These are phyloP conservation scores for Globisporangium nunn DNA, from an alignment of 352 stramenopile species.

Conservation along the genomic window DNA sequence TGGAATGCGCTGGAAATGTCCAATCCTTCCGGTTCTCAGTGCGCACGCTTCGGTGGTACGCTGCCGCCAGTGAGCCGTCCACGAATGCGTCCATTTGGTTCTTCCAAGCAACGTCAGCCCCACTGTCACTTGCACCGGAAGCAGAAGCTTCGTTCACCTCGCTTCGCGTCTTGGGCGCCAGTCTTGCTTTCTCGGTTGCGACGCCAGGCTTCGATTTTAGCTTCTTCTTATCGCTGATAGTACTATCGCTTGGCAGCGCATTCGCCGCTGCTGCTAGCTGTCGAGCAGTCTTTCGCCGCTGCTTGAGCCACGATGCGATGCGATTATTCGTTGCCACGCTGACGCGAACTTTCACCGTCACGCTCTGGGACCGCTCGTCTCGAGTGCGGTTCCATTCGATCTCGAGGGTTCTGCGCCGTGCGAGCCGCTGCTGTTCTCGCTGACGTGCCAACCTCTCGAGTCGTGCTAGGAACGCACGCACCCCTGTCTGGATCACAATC, in stretches of 20 bases:
- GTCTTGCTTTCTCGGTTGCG: neutral
- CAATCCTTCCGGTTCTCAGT: slow-evolving; percentile 39
- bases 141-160: neutral
- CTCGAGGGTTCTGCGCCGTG: slow-evolving; percentile 25
- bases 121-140: neutral
- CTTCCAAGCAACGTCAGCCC: slow-evolving; percentile 6
- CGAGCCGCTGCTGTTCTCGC: slow-evolving; percentile 22
- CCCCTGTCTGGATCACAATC: slow-evolving; percentile 35
- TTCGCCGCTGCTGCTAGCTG: neutral
- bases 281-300: neutral
- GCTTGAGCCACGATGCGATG: slow-evolving; percentile 20
- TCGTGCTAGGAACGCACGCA: slow-evolving; percentile 35
- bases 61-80: slow-evolving; percentile 12
- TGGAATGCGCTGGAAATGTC: slow-evolving; percentile 39
- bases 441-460: slow-evolving; percentile 18
- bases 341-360: slow-evolving; percentile 31
- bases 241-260: neutral
- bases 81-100: slow-evolving; percentile 9
- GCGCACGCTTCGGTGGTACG: slow-evolving; percentile 54
- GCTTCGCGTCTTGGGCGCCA: neutral
- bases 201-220: neutral
- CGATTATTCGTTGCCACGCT: slow-evolving; percentile 9
- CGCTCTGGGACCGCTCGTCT: slow-evolving; percentile 32
- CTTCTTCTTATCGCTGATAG: neutral
- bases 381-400: slow-evolving; percentile 27